Percentiles rank a stretch among this genome's conserved stretches.
These are phyloP conservation scores for Microbotryum silenes-acaulis DNA, from an alignment of 1,284 basidiomycete species.

Conservation along the genomic window DNA sequence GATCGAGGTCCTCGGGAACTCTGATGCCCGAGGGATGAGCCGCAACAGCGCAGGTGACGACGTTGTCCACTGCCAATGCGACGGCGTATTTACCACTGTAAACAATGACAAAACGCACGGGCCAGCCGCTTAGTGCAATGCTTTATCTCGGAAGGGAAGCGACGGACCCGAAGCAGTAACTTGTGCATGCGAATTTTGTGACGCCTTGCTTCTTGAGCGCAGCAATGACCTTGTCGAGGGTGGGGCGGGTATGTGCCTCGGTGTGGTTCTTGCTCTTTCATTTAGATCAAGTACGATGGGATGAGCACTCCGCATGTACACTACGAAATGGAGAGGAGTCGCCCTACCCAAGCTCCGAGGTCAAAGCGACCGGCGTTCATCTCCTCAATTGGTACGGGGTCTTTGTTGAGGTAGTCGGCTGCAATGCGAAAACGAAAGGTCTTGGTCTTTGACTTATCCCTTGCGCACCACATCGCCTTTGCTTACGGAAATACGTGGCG, in stretches of 20 bases:
- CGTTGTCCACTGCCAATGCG: not conserved
- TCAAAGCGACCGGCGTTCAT: constrained; percentile 42
- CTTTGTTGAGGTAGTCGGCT: constrained; percentile 50
- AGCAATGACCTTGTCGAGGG: constrained; percentile 53
- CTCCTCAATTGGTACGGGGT: constrained; percentile 47
- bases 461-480: not conserved
- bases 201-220: constrained; percentile 55
- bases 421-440: not conserved
- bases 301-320: constrained; percentile 43
- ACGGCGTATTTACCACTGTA: constrained; percentile 26
- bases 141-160: constrained; percentile 35
- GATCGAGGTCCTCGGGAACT: constrained; percentile 51
- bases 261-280: constrained; percentile 42
- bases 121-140: too few species aligned
- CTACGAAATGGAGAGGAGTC: constrained; percentile 8
- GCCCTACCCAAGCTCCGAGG: constrained; percentile 16
- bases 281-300: constrained; percentile 45
- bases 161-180: constrained; percentile 57
- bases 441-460: not conserved
- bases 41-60: constrained; percentile 44
- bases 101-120: not conserved
- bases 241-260: constrained; percentile 47
- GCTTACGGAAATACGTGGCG: constrained; percentile 54
- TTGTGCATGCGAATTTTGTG: constrained; percentile 53
- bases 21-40: constrained; percentile 63